Evolutionary conservation across 2,329 filamentous ascomycete species (phyloP), one percentile per base, ranked within the genome.

Genomic region (Calcarisporium arbuscula): DNA sequence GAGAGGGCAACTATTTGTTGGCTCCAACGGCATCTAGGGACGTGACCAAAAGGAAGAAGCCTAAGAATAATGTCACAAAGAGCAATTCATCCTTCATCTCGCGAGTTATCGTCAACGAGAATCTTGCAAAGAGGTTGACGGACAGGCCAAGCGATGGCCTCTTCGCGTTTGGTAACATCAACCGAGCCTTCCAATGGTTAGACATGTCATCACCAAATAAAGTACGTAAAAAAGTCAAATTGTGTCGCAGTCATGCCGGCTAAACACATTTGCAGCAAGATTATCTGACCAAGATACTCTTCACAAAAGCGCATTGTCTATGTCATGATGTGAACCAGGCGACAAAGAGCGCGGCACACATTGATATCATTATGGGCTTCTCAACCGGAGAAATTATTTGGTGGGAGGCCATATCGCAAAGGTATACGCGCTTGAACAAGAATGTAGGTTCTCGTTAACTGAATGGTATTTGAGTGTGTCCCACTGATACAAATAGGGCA

Each of bases 21-120:
- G 67, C 72, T 9, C 68, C 71, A 14, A 66, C 70, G 12, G 71
- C 73, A 33, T 68, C 72, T 19, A 87, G 86, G 51, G 85, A 89
- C 51, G 72, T 76, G 26, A 79, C 76, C 44, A 95, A 95, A 68
- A 75, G 79, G 56, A 77, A 82, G 53, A 98, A 98, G 59, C 92
- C 92, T 3, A 98, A 96, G 71, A 96, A 90, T 62, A 96, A 94
- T 58, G 92, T 98, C 58, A 81, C 90, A 34, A 98, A 98, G 69
- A 96, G 88, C 64, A 96, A 95, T 60, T 98, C 92, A 8, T 95
- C 90, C 1, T 98, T 95, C 54, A 92, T 98, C 19, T 95, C 90
- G n/a, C 72, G 92, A 35, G 90, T 95, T 20, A 95, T 96, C 44
- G 81, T 88, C 12, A 85, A 95, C 51, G 92, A 98, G 50, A 72